Percentiles rank a stretch among this genome's conserved stretches.
Evolutionary conservation across 169 alveolate genomes (phyloP).

Genomic region (Plasmodium yoelii): DNA sequence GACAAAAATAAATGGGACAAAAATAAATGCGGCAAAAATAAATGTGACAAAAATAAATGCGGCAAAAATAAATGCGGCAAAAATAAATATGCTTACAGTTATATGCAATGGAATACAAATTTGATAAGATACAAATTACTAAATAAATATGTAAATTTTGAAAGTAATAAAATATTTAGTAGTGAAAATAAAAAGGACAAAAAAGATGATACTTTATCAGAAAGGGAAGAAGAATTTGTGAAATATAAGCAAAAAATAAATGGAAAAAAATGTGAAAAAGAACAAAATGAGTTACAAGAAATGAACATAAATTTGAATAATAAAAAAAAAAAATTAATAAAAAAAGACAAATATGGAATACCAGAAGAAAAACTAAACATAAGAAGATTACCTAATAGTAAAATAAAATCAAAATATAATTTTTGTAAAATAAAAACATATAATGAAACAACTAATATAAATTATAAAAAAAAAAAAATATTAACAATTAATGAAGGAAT

Average conservation of each 20-base stretch:
- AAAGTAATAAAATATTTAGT: not conserved
- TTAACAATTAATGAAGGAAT: slow-evolving; percentile 74
- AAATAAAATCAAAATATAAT: slow-evolving; percentile 60
- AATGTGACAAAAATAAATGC: too few species aligned
- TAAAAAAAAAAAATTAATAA: slow-evolving; percentile 10
- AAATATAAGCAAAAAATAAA: not conserved
- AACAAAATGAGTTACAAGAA: not conserved
- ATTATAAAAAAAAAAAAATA: slow-evolving; percentile 55
- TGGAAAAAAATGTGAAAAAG: too few species aligned
- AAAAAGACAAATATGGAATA: slow-evolving; percentile 49
- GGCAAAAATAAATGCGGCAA: too few species aligned
- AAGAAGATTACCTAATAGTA: slow-evolving; percentile 20
- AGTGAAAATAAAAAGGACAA: too few species aligned
- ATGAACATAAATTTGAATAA: not conserved
- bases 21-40: too few species aligned
- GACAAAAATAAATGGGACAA: too few species aligned
- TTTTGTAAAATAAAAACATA: slow-evolving; percentile 52
- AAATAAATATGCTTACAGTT: not conserved
- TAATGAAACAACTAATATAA: slow-evolving; percentile 54
- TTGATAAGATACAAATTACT: not conserved
- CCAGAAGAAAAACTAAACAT: slow-evolving; percentile 43
- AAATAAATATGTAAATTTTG: not conserved
- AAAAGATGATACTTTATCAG: not conserved
- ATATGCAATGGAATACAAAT: not conserved
- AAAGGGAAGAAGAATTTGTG: not conserved